Base-by-base conservation (phyloP, 495 filamentous ascomycete species). In the Annulohypoxylon nitens region DNA sequence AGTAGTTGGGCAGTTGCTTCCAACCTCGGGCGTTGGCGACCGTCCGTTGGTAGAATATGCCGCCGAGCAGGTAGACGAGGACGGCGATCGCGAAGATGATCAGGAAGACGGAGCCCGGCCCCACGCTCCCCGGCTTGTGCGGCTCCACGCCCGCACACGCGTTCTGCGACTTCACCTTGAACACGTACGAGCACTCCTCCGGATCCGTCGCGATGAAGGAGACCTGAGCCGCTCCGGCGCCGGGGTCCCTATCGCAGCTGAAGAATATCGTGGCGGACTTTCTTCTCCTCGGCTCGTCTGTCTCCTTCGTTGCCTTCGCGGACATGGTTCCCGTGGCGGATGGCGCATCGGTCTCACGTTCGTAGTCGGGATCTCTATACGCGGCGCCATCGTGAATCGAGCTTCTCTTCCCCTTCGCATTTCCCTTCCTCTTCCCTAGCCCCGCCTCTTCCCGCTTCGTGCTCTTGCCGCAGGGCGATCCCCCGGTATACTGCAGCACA, bases 11-110 rank as follows among this genome's bases (percentile, higher is more conserved):
- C 66, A 98, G 85, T 77, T 98, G 97, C 70, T 92, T 88, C 97
- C 95, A 99, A 30, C 97, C 97, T 36, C 97, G 86, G 62, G 97
- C 94, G 78, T 98, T 93, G 83, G 94, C 93, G 64, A 99, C 97
- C 10, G 92, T 97, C 53, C 97, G 89, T 78, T 98, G 94, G 81
- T 98, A 99, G 41, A 97, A 92, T 76, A 96, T 93, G 74, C 97
- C 97, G 64, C 97, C 97, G 25, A 97, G 83, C 43, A 97, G 79
- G 81, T 99, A 99, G 23, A 94, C 97, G 4, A 93, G 83, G 14
- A 97, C 86, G 12, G 94, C 92, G 63, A 97, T 93, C 54, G 84
- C 90, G 80, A 85, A 92, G 82, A 99, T 98, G 65, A 98, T 92
- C 53, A 93, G 93, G 79, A 99, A 99, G 2, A 99, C 92, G 25